Percentiles rank a stretch among this genome's conserved stretches.
These are phyloP conservation scores for Chrysochromulina tobinii DNA, from an alignment of 78 protist genomes.

Conservation along the genomic window DNA sequence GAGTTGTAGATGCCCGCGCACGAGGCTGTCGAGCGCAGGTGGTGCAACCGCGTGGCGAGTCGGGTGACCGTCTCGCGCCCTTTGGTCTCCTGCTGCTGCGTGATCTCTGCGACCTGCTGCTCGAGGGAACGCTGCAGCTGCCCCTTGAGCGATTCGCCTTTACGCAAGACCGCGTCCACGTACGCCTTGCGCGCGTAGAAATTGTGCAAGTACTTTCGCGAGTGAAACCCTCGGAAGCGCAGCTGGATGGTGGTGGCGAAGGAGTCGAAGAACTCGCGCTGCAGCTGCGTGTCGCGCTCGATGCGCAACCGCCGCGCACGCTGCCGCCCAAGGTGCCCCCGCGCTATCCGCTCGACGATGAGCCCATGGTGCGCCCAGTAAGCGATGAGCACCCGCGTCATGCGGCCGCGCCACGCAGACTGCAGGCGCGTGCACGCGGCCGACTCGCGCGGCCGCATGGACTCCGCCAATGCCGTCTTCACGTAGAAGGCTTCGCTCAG, in stretches of 20 bases:
- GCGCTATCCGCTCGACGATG: neutral
- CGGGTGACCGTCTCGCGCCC: neutral
- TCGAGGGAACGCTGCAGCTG: neutral
- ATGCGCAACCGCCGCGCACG: neutral
- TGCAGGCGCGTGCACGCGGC: neutral
- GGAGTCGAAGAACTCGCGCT: neutral
- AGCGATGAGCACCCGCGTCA: neutral
- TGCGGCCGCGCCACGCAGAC: neutral
- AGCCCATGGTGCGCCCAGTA: neutral
- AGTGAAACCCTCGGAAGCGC: neutral
- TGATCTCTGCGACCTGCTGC: neutral
- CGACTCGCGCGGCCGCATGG: neutral
- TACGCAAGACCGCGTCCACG: neutral
- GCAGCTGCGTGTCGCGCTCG: neutral
- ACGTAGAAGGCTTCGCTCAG: neutral
- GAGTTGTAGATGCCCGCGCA: neutral
- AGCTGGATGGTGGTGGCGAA: neutral
- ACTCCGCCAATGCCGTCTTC: neutral
- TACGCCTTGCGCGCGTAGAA: slow-evolving; percentile 11
- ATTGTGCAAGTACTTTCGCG: neutral
- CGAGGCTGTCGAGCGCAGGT: neutral
- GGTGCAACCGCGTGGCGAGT: neutral
- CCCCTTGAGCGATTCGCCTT: neutral
- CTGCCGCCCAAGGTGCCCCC: neutral
- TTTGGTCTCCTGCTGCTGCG: neutral